phyloP scores from a whole-genome alignment of 176 grass and related monocot species.

The Raddia distichophylla region DNA sequence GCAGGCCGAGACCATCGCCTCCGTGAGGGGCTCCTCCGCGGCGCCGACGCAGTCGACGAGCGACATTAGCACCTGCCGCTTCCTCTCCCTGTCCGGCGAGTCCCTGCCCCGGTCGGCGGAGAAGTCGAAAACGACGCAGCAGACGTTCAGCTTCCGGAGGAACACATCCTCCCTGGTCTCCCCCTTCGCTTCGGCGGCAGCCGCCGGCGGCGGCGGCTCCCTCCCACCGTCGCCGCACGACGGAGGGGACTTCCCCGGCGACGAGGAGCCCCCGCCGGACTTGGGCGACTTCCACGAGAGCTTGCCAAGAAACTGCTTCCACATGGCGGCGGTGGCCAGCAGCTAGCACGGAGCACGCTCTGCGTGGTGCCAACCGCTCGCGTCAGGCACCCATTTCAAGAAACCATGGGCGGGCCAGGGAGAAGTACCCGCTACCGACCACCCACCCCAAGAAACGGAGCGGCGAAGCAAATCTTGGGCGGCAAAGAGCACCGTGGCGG shows the following conservation, averaged over 20 bases:
- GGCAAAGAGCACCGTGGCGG: conserved; percentile 16
- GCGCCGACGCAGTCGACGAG: conserved; percentile 69
- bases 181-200: conserved; percentile 24
- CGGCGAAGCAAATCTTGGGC: conserved; percentile 40
- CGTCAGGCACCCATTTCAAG: conserved; percentile 50
- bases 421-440: conserved; percentile 31
- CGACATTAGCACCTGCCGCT: conserved; percentile 75
- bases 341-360: neutral
- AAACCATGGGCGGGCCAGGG: conserved; percentile 22
- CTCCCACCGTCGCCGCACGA: conserved; percentile 27
- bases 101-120: conserved; percentile 64
- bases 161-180: conserved; percentile 74
- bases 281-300: conserved; percentile 76
- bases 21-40: conserved; percentile 66
- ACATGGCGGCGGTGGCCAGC: conserved; percentile 57
- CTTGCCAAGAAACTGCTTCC: conserved; percentile 93
- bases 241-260: conserved; percentile 31
- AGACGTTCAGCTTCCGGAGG: conserved; percentile 81
- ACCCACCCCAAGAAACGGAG: conserved; percentile 29
- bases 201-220: conserved; percentile 6
- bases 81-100: conserved; percentile 79
- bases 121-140: conserved; percentile 88
- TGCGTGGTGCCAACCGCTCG: conserved; percentile 20
- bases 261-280: conserved; percentile 47
- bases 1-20: conserved; percentile 72